Conservation (phyloP, 495 filamentous ascomycete genomes). For the Schizothecium vesticola region DNA sequence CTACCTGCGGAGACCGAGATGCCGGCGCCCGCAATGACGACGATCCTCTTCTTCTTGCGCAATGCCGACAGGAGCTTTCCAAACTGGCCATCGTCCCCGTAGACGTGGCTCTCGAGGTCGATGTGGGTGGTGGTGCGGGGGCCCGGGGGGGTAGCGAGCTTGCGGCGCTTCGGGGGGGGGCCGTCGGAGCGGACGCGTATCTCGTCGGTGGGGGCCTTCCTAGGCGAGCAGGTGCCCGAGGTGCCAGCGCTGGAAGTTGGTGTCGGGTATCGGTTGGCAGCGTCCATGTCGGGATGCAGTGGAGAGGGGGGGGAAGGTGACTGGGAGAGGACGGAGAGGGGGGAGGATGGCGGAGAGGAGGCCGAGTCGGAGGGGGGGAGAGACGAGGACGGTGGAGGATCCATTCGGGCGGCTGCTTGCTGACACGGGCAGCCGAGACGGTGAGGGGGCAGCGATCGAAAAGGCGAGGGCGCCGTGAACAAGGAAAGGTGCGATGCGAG, state of each 20-base stretch:
- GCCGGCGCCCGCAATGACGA: conserved; percentile 92
- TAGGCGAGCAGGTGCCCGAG: conserved; percentile 40
- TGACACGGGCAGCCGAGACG: not conserved
- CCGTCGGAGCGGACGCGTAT: conserved; percentile 55
- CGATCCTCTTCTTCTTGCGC: conserved; percentile 86
- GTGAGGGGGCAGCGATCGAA: not conserved
- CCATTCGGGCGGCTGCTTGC: conserved; percentile 14
- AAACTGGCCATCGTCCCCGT: conserved; percentile 48
- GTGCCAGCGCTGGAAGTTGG: conserved; percentile 32
- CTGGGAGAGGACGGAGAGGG: conserved; percentile 42
- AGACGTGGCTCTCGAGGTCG: conserved; percentile 54
- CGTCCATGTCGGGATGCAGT: conserved; percentile 36
- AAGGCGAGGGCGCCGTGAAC: not conserved
- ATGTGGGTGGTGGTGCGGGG: conserved; percentile 72
- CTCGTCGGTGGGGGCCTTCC: conserved; percentile 36
- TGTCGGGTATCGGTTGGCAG: conserved; percentile 36
- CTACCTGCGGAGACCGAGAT: conserved; percentile 95
- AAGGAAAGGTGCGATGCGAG: not conserved
- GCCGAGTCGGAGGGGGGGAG: not conserved
- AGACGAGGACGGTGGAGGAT: not conserved
- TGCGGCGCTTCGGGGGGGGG: conserved; percentile 66
- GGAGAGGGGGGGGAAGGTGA: conserved; percentile 53
- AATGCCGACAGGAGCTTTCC: conserved; percentile 68
- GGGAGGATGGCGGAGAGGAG: conserved; percentile 44
- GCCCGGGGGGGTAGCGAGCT: conserved; percentile 56